Evolutionary conservation across 805 yeast species (phyloP).

Genomic region (Saccharomyces jurei): DNA sequence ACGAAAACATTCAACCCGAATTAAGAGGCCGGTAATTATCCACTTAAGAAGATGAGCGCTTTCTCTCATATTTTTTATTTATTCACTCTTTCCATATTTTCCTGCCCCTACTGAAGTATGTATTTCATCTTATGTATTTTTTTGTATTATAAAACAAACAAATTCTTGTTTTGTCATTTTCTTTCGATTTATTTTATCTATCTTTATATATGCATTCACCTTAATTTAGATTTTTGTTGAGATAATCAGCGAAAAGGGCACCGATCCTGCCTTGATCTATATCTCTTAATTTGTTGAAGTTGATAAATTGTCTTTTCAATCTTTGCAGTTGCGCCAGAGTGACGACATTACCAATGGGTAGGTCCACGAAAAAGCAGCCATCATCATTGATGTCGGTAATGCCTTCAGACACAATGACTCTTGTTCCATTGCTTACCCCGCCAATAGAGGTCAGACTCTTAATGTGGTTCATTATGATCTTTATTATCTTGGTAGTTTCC

Average conservation of each 20-base stretch:
- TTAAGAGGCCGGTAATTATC: conserved; percentile 24
- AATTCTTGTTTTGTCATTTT: not conserved
- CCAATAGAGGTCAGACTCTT: conserved; percentile 32
- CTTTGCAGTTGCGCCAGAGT: conserved; percentile 77
- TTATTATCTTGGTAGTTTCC: conserved; percentile 57
- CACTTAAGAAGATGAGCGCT: not conserved
- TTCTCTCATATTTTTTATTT: not conserved
- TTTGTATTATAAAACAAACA: not conserved
- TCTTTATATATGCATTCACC: not conserved
- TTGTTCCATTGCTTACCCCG: conserved; percentile 40
- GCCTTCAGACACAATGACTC: conserved; percentile 37
- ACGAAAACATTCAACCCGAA: conserved; percentile 32
- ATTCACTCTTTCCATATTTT: not conserved
- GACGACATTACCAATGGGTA: conserved; percentile 51
- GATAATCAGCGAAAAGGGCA: conserved; percentile 69
- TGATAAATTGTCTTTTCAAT: conserved; percentile 73
- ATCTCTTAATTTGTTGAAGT: conserved; percentile 69
- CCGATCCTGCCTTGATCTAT: conserved; percentile 62
- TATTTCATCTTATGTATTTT: not conserved
- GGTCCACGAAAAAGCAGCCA: conserved; percentile 38
- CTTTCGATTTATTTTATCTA: too few relatives aligned
- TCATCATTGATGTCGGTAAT: conserved; percentile 34
- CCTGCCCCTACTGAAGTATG: not conserved
- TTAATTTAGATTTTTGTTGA: conserved; percentile 49
- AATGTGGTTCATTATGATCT: conserved; percentile 48